Evolutionary conservation across 2,329 filamentous ascomycete species (phyloP).

Genomic region (Aspergillus nomiae): DNA sequence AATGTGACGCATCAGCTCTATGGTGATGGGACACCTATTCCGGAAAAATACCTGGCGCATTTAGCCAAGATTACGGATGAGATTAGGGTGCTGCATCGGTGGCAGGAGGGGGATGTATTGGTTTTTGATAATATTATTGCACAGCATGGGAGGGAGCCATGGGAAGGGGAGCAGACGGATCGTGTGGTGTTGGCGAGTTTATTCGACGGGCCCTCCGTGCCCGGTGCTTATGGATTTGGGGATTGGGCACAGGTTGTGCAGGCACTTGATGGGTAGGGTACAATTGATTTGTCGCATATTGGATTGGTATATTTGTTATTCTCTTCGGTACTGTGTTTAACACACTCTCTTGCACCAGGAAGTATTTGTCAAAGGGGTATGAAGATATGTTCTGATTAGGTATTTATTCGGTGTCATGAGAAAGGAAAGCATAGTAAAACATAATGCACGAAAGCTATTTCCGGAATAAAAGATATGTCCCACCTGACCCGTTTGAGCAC

Average conservation of each 20-base stretch:
- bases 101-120: conserved; percentile 51
- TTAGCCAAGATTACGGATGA: conserved; percentile 52
- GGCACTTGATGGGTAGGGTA: conserved; percentile 34
- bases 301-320: not conserved
- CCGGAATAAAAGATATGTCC: not conserved
- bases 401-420: not conserved
- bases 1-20: conserved; percentile 45
- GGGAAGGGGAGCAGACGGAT: conserved; percentile 50
- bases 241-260: conserved; percentile 53
- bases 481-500: not conserved
- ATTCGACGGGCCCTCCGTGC: conserved; percentile 50
- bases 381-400: not conserved
- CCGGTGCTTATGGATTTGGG: conserved; percentile 45
- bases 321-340: too few relatives aligned
- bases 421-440: not conserved
- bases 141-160: conserved; percentile 53
- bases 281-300: not conserved
- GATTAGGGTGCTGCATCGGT: conserved; percentile 52
- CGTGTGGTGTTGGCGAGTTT: conserved; percentile 51
- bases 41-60: conserved; percentile 47
- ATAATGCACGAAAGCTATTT: conserved; percentile 1
- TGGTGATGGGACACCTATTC: conserved; percentile 52
- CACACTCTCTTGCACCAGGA: not conserved
- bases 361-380: not conserved
- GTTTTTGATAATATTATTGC: conserved; percentile 54